Evolutionary conservation across 441 rosid genomes (phyloP), one percentile per base, ranked within the genome.

Genomic region (Bruguiera hainesii): DNA sequence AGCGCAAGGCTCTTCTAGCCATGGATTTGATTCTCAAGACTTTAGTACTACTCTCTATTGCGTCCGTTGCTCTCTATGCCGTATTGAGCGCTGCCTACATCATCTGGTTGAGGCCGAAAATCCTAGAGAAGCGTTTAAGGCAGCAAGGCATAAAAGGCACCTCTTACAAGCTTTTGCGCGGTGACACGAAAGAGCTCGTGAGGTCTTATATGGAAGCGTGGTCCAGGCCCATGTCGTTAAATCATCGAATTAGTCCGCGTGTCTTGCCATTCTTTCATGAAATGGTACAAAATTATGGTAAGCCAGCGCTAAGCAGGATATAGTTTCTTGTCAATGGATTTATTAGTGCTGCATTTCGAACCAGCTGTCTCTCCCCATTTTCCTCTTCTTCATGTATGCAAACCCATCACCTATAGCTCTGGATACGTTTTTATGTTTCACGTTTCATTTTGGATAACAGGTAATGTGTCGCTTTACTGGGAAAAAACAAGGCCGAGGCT

Each of bases 391-490:
- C 46, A 2, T 37, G 46, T 11, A 37, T 37, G 37, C 9, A 33
- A 29, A 29, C 31, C 31, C 4, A 3, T 29, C 5, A 29, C 31
- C 31, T 29, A 29, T 29, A 29, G 7, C 37, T 33, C 10, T 33
- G 37, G 7, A 33, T 33, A 7, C 7, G 37, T 7, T 31, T 31
- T 31, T 31, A 7, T 31, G 35, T 31, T 33, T 33, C 10, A 33
- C 7, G 37, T 33, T 33, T 33, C 37, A 7, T 33, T 33, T 20
- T 61, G 21, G 21, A n/a, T 61, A 11, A 64, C 65, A 75, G 75
- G 76, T 42, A 69, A 56, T n/a, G 37, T 63, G 2, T 60, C 59
- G 1, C n/a, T 75, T 65, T 60, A 75, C 33, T 79, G 82, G 82
- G 33, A 21, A 10, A 72, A 65, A 72, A 69, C 72, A 1, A 69